Evolutionary conservation across 768 basidiomycete species (phyloP).

Genomic region (Galerina marginata): DNA sequence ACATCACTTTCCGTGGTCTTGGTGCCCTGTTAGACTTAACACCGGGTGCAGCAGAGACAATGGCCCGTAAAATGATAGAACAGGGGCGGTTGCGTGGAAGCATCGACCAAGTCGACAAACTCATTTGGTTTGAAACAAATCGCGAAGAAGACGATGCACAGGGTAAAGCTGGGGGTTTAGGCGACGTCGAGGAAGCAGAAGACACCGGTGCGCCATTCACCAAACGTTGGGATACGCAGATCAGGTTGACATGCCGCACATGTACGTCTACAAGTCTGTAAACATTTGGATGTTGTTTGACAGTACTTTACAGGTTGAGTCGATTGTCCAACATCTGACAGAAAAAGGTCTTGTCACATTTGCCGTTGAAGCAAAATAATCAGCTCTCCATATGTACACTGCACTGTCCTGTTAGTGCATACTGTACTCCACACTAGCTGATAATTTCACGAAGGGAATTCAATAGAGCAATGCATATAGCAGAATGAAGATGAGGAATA

Average conservation of each 20-base stretch:
- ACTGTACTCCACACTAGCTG: background rate
- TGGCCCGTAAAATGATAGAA: constrained; percentile 99
- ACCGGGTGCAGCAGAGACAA: constrained; percentile 92
- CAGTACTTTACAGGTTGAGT: constrained; percentile 64
- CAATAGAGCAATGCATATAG: constrained; percentile 5
- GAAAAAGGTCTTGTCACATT: constrained; percentile 69
- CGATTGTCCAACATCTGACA: constrained; percentile 82
- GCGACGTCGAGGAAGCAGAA: constrained; percentile 86
- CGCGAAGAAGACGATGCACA: constrained; percentile 91
- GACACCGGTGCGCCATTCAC: constrained; percentile 91
- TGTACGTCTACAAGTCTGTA: constrained; percentile 49
- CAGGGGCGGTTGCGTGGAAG: constrained; percentile 92
- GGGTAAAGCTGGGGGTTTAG: constrained; percentile 92
- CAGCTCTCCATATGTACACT: background rate
- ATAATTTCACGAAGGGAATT: background rate
- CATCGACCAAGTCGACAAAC: constrained; percentile 94
- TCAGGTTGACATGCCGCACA: constrained; percentile 87
- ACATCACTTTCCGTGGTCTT: constrained; percentile 94
- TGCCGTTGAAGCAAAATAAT: constrained; percentile 24
- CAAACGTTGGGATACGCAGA: constrained; percentile 95
- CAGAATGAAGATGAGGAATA: background rate
- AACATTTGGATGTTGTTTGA: constrained; percentile 10
- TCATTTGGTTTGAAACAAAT: constrained; percentile 92
- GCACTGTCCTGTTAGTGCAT: background rate
- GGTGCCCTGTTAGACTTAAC: constrained; percentile 89